Percentiles rank a stretch among this genome's conserved stretches.
These are phyloP conservation scores for Argentina anserina DNA, from an alignment of 306 rosid genomes.

Conservation along the genomic window DNA sequence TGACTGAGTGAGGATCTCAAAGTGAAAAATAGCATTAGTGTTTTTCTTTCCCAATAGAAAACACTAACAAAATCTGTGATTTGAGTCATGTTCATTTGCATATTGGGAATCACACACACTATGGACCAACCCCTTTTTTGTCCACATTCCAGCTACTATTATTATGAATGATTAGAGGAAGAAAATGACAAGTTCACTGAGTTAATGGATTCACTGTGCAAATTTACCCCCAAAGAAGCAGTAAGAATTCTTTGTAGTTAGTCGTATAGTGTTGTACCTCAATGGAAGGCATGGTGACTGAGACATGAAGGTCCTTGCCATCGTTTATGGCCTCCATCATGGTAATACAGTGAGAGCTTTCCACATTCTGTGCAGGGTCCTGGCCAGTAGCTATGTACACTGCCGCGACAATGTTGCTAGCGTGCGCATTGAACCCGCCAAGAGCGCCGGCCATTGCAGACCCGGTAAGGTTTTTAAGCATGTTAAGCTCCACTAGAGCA, in stretches of 20 bases:
- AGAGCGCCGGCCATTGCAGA: constrained; percentile 31
- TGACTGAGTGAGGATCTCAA: neutral
- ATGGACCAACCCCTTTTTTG: neutral
- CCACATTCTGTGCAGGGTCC: constrained; percentile 36
- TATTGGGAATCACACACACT: neutral
- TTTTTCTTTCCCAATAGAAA: constrained; percentile 3
- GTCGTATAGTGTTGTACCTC: constrained; percentile 20
- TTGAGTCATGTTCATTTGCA: neutral
- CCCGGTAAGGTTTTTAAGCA: constrained; percentile 29
- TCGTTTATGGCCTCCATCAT: constrained; percentile 24
- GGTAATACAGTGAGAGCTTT: constrained; percentile 32
- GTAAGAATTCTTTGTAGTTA: neutral
- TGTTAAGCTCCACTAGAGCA: constrained; percentile 23
- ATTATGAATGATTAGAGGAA: neutral
- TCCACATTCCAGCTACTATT: neutral
- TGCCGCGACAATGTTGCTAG: constrained; percentile 30
- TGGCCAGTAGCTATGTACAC: constrained; percentile 34
- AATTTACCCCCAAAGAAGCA: neutral
- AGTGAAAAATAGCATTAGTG: neutral
- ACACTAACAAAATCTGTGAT: constrained; percentile 8
- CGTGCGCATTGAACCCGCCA: constrained; percentile 31
- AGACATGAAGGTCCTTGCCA: constrained; percentile 23
- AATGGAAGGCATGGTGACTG: constrained; percentile 32
- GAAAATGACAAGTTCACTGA: neutral
- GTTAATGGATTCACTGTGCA: neutral